phyloP scores from a whole-genome alignment of 805 yeast genomes.

The Phaffomyces antillensis region DNA sequence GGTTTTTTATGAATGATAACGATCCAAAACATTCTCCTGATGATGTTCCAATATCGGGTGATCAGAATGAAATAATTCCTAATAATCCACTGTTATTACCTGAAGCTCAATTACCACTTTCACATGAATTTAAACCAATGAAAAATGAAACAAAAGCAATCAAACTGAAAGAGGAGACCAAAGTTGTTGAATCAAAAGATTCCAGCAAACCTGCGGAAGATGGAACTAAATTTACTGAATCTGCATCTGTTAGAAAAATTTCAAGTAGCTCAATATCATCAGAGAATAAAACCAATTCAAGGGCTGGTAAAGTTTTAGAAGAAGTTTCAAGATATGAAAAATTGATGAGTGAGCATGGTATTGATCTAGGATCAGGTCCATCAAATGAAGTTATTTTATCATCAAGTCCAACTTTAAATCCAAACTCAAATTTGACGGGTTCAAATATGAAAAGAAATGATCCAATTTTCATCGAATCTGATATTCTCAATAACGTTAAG shows the following conservation, averaged over 20 bases:
- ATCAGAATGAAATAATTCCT: too few relatives aligned
- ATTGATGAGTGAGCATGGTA: slow-evolving; percentile 15
- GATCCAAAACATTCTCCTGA: slow-evolving; percentile 13
- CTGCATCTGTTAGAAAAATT: slow-evolving; percentile 1
- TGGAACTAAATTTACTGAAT: background rate
- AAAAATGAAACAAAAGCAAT: too few relatives aligned
- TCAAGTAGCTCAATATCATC: slow-evolving; percentile 4
- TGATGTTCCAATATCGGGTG: too few relatives aligned
- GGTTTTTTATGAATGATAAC: slow-evolving; percentile 55
- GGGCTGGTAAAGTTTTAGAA: slow-evolving; percentile 20
- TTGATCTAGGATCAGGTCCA: background rate
- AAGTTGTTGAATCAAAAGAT: too few relatives aligned
- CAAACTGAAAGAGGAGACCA: too few relatives aligned
- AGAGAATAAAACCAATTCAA: slow-evolving; percentile 13
- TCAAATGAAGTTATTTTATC: background rate
- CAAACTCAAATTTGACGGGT: background rate
- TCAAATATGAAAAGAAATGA: background rate
- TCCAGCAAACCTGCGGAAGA: background rate
- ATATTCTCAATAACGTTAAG: background rate
- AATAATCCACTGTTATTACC: too few relatives aligned
- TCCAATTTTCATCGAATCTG: background rate
- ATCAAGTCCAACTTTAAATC: background rate
- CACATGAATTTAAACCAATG: too few relatives aligned
- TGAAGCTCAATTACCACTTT: too few relatives aligned
- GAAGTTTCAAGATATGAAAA: slow-evolving; percentile 27